These are phyloP conservation scores for Petunia hybrid DNA, from an alignment of 305 asterid species.

Conservation along the genomic window DNA sequence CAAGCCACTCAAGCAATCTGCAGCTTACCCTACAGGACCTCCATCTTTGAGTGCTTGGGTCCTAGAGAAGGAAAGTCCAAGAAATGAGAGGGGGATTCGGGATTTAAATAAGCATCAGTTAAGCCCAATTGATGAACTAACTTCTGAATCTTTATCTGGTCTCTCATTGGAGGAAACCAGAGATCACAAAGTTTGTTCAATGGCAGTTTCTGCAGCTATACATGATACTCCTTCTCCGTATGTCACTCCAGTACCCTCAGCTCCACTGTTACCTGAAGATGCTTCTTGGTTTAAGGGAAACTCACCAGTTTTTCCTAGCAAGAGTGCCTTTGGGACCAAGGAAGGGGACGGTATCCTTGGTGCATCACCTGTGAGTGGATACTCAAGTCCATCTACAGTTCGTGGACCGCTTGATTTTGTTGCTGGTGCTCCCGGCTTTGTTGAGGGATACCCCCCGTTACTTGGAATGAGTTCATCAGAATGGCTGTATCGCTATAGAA, in stretches of 20 bases:
- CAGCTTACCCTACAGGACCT: conserved; percentile 63
- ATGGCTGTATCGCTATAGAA: conserved; percentile 90
- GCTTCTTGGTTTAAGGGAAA: conserved; percentile 59
- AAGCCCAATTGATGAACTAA: conserved; percentile 66
- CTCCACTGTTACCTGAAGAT: conserved; percentile 78
- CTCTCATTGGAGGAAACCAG: conserved; percentile 50
- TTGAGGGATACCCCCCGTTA: conserved; percentile 64
- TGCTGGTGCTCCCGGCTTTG: conserved; percentile 53
- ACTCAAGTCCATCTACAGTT: conserved; percentile 41
- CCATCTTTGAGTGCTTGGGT: conserved; percentile 91
- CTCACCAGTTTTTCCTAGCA: conserved; percentile 43
- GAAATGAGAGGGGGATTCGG: conserved; percentile 46
- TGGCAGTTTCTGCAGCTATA: conserved; percentile 44
- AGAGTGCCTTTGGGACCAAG: conserved; percentile 37
- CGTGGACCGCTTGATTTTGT: conserved; percentile 44
- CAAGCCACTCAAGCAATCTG: conserved; percentile 48
- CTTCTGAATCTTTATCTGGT: conserved; percentile 52
- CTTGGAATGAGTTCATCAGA: conserved; percentile 90
- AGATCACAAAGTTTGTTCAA: conserved; percentile 37
- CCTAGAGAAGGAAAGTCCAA: conserved; percentile 46
- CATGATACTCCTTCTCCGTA: conserved; percentile 47
- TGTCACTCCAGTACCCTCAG: conserved; percentile 76
- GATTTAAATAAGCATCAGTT: conserved; percentile 48
- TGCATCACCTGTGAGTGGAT: conserved; percentile 60
- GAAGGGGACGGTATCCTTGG: conserved; percentile 78